Percentiles rank a stretch among this genome's conserved stretches.
These are phyloP conservation scores for Globisporangium ultimum DNA, from an alignment of 352 stramenopile species.

Conservation along the genomic window DNA sequence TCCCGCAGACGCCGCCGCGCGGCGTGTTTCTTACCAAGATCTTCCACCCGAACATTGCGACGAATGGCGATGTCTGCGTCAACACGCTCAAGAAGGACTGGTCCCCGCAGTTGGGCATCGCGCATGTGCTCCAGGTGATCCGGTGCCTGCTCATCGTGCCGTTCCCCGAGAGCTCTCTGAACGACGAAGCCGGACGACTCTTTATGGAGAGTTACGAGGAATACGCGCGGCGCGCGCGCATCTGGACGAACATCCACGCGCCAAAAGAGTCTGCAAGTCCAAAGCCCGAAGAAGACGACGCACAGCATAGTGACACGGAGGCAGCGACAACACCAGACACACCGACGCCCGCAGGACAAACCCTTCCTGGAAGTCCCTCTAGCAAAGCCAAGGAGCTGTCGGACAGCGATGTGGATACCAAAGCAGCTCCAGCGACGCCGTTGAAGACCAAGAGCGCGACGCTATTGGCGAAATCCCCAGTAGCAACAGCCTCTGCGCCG, in stretches of 20 bases:
- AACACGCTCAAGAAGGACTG: conserved; percentile 99
- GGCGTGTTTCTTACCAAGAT: conserved; percentile 99
- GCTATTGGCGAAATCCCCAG: background rate
- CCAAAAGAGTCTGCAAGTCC: conserved; percentile 27
- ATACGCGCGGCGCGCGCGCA: conserved; percentile 85
- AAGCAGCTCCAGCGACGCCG: conserved; percentile 2
- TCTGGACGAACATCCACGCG: conserved; percentile 92
- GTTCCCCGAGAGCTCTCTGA: conserved; percentile 98
- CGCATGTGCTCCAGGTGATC: conserved; percentile 97
- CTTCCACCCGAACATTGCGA: conserved; percentile 99
- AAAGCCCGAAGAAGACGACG: conserved; percentile 14
- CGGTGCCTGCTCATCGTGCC: conserved; percentile 99
- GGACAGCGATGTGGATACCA: background rate
- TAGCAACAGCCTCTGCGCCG: background rate
- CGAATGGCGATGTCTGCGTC: conserved; percentile 98
- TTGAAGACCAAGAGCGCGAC: conserved; percentile 1
- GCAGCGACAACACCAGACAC: background rate
- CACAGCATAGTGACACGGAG: background rate
- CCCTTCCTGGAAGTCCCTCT: background rate
- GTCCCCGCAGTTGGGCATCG: conserved; percentile 92
- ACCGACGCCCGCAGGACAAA: background rate
- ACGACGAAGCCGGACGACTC: conserved; percentile 98
- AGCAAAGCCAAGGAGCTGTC: conserved; percentile 6
- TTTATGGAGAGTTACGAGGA: conserved; percentile 99
- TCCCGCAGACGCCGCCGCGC: conserved; percentile 79